Evolutionary conservation across 208 protist genomes (phyloP), one percentile per base, ranked within the genome.

Genomic region (Phytomonas sp.): DNA sequence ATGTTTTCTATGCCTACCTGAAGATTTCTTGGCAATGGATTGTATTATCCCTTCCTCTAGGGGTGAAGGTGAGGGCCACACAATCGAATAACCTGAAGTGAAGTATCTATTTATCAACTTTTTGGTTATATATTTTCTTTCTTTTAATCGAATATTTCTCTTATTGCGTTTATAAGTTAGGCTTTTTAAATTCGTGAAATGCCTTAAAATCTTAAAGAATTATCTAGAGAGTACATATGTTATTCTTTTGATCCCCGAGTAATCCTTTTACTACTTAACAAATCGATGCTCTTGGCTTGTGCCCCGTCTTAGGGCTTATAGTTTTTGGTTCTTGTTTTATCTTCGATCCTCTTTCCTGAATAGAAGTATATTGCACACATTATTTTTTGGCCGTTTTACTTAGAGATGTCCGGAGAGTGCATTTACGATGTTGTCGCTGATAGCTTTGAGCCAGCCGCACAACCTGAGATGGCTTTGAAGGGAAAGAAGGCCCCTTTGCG

Each of bases 391-490:
- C 46, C 53, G 68, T 64, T 28, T 74, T 63, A 4, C 70, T 75
- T 61, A 20, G 64, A 66, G 28, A 96, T 96, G 91, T 96, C 91
- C 20, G 91, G 91, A 26, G 88, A 96, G 73, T 90, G 84, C 74
- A 82, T 96, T 17, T 94, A 89, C 75, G 80, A 93, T 63, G 64
- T 96, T 59, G 80, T 96, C n/a, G 77, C 80, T 60, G 80, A 80
- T 61, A 76, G 62, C 37, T 73, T 62, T 4, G 73, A 70, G 20
- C 62, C 37, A 29, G 67, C 64, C 2, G 60, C 59, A 36, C 36
- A 32, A 17, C 36, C 46, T 23, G 30, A 20, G 8, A 70, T 30
- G 17, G 66, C 75, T 5, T 59, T 66, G 36, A 36, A 60, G 15
- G 69, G 64, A 13, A 82, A 73, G 43, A 79, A 80, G 68, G 73